Evolutionary conservation across 129 eudicot species (phyloP).

Genomic region (Sambucus nigra): DNA sequence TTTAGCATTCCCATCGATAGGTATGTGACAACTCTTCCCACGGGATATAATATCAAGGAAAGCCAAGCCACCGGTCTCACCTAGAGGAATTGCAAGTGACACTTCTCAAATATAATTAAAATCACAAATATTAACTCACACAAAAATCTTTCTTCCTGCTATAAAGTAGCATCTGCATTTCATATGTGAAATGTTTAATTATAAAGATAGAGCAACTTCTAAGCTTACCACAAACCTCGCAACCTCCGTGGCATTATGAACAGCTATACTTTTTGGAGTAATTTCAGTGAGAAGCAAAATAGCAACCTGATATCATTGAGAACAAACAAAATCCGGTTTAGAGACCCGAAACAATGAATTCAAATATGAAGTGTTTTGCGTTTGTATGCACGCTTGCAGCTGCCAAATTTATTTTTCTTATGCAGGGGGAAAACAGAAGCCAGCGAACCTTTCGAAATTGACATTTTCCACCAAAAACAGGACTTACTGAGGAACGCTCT

Average conservation of each 20-base stretch:
- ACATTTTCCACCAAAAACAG: not conserved
- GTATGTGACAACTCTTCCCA: constrained; percentile 91
- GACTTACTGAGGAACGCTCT: not conserved
- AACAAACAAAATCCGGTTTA: constrained; percentile 1
- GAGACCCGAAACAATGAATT: not conserved
- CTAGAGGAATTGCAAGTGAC: constrained; percentile 40
- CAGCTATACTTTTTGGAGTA: constrained; percentile 98
- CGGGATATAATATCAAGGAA: constrained; percentile 83
- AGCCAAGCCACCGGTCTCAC: constrained; percentile 99
- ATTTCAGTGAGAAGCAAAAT: constrained; percentile 93
- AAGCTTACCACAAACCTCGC: constrained; percentile 95
- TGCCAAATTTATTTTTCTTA: not conserved
- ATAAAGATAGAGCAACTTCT: constrained; percentile 12
- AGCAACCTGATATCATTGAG: constrained; percentile 58
- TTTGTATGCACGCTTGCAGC: not conserved
- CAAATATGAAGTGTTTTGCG: not conserved
- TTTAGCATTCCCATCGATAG: constrained; percentile 97
- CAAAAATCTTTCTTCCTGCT: not conserved
- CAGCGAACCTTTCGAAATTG: not conserved
- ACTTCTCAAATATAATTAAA: constrained; percentile 9
- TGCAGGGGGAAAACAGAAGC: not conserved
- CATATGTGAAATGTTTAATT: not conserved
- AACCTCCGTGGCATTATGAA: constrained; percentile 97
- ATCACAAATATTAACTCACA: constrained; percentile 4
- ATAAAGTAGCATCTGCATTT: too few relatives aligned